These are phyloP conservation scores for Aspergillus amoenus DNA, from an alignment of 2,329 filamentous ascomycete genomes.

Conservation along the genomic window DNA sequence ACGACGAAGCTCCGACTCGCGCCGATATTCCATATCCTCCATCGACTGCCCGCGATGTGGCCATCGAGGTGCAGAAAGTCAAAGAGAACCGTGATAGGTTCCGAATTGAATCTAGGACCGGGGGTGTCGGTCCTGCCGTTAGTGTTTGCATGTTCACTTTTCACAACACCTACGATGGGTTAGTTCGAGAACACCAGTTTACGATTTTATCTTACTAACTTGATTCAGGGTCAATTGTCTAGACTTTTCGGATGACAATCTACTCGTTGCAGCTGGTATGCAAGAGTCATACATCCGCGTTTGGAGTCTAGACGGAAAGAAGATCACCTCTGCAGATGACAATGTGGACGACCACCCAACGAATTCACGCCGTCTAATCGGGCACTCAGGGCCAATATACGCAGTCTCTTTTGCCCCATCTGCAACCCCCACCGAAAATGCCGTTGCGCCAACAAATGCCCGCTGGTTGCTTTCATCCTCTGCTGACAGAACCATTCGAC, in stretches of 20 bases:
- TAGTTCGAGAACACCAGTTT: slow-evolving; percentile 31
- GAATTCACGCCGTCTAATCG: slow-evolving; percentile 76
- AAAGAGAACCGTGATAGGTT: slow-evolving; percentile 92
- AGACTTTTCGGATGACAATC: slow-evolving; percentile 90
- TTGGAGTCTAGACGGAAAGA: slow-evolving; percentile 85
- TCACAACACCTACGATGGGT: slow-evolving; percentile 93
- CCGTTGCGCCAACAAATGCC: slow-evolving; percentile 57
- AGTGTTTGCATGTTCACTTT: slow-evolving; percentile 98
- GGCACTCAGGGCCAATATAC: slow-evolving; percentile 87
- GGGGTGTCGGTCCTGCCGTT: slow-evolving; percentile 77
- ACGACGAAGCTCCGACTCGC: slow-evolving; percentile 75
- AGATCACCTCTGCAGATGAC: slow-evolving; percentile 67
- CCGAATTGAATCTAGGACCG: slow-evolving; percentile 78
- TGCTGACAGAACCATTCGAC: slow-evolving; percentile 79
- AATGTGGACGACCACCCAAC: slow-evolving; percentile 61
- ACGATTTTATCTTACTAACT: slow-evolving; percentile 15
- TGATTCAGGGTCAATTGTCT: slow-evolving; percentile 75
- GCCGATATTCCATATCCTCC: slow-evolving; percentile 82
- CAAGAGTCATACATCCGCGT: slow-evolving; percentile 94
- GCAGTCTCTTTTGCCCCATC: slow-evolving; percentile 84
- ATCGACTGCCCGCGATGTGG: slow-evolving; percentile 83
- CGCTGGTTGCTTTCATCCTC: slow-evolving; percentile 85
- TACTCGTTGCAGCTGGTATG: slow-evolving; percentile 83
- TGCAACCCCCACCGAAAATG: slow-evolving; percentile 50
- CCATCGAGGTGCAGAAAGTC: slow-evolving; percentile 90